A percentile compares a stretch with the other conserved stretches of the same genome.
phyloP scores from a whole-genome alignment of 164 flowering plant species.

The Sextonia rubra region DNA sequence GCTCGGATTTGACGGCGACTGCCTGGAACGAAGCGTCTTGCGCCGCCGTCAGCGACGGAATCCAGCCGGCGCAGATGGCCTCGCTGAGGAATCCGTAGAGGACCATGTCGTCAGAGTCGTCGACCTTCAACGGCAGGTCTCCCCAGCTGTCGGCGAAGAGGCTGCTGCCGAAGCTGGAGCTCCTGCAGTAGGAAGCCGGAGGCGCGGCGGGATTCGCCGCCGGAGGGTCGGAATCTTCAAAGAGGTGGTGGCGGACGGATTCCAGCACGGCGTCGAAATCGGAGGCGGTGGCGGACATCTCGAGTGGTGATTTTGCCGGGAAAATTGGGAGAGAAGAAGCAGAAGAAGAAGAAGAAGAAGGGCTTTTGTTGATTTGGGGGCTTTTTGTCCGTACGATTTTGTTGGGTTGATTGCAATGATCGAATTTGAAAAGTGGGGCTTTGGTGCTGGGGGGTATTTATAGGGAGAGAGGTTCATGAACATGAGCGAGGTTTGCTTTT shows the following conservation, averaged over 20 bases:
- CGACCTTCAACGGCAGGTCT: slow-evolving; percentile 59
- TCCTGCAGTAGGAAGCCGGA: slow-evolving; percentile 34
- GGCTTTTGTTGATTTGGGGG: too few relatives aligned
- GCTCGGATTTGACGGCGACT: slow-evolving; percentile 20
- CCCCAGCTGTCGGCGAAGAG: slow-evolving; percentile 68
- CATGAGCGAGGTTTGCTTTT: too few relatives aligned
- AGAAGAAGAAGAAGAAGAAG: too few relatives aligned
- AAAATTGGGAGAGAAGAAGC: neutral
- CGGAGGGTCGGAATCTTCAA: slow-evolving; percentile 34
- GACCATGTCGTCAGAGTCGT: slow-evolving; percentile 86
- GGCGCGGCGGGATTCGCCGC: neutral
- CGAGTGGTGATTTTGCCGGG: neutral
- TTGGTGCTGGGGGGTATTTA: neutral
- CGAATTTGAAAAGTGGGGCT: neutral
- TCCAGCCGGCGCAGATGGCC: slow-evolving; percentile 62
- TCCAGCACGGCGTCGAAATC: slow-evolving; percentile 46
- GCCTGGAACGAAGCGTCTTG: neutral
- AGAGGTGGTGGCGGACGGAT: slow-evolving; percentile 41
- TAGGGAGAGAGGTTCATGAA: too few relatives aligned
- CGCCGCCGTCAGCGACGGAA: slow-evolving; percentile 24
- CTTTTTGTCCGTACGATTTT: too few relatives aligned
- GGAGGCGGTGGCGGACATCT: slow-evolving; percentile 19
- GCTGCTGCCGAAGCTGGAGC: slow-evolving; percentile 44
- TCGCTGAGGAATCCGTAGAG: slow-evolving; percentile 55
- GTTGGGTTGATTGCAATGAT: neutral